Percentiles rank a stretch among this genome's conserved stretches.
Conservation (phyloP, 1,284 basidiomycete species). For the Fomitopsis palustris region DNA sequence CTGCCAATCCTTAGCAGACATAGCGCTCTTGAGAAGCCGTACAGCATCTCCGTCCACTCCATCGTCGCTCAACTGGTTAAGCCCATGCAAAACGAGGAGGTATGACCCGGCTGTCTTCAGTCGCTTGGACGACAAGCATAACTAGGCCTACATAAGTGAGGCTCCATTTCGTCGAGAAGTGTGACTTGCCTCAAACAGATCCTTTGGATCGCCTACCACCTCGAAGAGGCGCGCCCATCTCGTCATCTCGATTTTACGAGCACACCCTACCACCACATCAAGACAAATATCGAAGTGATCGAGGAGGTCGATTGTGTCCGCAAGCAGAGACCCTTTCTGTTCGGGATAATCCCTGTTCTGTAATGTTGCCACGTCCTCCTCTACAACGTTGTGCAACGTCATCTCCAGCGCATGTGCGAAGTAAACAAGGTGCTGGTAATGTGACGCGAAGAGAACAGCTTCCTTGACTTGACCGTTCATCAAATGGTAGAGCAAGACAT, state of each 20-base stretch:
- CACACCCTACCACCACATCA: conserved; percentile 94
- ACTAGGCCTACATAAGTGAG: conserved; percentile 36
- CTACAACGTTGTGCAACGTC: conserved; percentile 89
- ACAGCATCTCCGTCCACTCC: conserved; percentile 66
- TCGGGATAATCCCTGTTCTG: conserved; percentile 19
- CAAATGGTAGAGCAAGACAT: conserved; percentile 86
- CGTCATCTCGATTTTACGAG: conserved; percentile 94
- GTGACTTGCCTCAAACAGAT: conserved; percentile 78
- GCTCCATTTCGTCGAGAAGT: background rate
- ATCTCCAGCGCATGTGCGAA: conserved; percentile 95
- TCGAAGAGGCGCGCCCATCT: conserved; percentile 89
- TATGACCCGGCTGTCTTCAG: conserved; percentile 93
- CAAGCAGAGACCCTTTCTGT: conserved; percentile 46
- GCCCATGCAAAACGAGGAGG: conserved; percentile 88
- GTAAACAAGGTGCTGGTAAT: conserved; percentile 88
- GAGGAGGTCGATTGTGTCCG: conserved; percentile 82
- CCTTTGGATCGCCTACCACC: conserved; percentile 86
- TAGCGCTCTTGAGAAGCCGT: conserved; percentile 70
- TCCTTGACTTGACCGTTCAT: conserved; percentile 66
- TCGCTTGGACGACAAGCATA: conserved; percentile 71
- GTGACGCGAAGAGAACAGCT: conserved; percentile 83
- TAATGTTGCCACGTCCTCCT: conserved; percentile 66
- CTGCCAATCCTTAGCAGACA: conserved; percentile 74
- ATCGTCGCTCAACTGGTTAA: conserved; percentile 87
- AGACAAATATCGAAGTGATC: conserved; percentile 91